Evolutionary conservation across 257 asterid species (phyloP).

Genomic region (Agastache rugosa): DNA sequence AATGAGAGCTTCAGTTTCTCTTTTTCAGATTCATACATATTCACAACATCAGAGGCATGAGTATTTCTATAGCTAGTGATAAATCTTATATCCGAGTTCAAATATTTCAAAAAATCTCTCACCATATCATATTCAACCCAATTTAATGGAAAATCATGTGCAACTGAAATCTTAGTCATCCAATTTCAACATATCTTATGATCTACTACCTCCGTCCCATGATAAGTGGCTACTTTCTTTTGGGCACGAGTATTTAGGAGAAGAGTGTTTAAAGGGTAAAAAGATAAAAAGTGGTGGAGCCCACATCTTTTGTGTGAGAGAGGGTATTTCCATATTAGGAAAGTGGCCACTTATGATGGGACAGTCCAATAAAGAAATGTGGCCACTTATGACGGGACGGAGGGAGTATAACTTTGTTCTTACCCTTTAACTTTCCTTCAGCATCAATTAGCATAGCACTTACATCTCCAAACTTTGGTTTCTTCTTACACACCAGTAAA

Average conservation of each 20-base stretch:
- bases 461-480: background rate
- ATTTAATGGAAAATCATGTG: conserved; percentile 2
- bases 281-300: too few species aligned
- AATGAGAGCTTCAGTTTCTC: too few species aligned
- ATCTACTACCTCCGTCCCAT: too few species aligned
- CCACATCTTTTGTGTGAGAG: too few species aligned
- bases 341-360: too few species aligned
- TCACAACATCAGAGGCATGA: background rate
- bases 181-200: background rate
- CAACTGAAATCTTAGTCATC: conserved; percentile 1
- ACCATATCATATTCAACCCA: background rate
- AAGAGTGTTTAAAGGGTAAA: too few species aligned
- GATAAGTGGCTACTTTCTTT: too few species aligned
- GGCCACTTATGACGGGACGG: too few species aligned
- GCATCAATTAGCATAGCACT: background rate
- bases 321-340: too few species aligned
- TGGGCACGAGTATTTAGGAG: too few species aligned
- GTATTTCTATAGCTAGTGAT: background rate
- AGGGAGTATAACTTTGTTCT: background rate
- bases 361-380: too few species aligned
- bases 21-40: background rate
- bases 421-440: background rate
- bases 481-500: background rate
- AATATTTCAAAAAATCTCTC: background rate
- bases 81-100: background rate